phyloP scores from a whole-genome alignment of 345 rosid genomes.

The Pseudoturritis turrita region DNA sequence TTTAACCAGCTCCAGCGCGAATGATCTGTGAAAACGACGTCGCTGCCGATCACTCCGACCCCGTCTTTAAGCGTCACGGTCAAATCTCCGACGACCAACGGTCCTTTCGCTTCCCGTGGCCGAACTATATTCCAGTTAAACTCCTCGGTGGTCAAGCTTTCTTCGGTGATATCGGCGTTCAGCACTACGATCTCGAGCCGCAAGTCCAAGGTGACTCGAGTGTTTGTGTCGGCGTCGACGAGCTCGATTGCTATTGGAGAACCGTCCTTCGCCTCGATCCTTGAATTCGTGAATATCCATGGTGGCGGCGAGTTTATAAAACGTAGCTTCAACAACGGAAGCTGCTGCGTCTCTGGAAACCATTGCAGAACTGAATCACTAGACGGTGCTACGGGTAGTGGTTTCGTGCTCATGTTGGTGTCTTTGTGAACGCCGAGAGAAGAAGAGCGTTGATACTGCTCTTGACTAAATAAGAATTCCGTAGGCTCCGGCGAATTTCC shows the following conservation, averaged over 20 bases:
- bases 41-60: constrained; percentile 21
- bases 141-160: constrained; percentile 37
- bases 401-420: constrained; percentile 46
- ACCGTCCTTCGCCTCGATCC: constrained; percentile 38
- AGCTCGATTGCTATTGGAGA: constrained; percentile 38
- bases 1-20: constrained; percentile 62
- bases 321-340: constrained; percentile 7
- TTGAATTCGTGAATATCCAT: constrained; percentile 42
- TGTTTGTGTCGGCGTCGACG: constrained; percentile 36
- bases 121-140: constrained; percentile 41
- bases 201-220: constrained; percentile 33
- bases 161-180: constrained; percentile 46
- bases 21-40: constrained; percentile 55
- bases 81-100: constrained; percentile 53
- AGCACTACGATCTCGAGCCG: constrained; percentile 50
- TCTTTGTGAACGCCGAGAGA: constrained; percentile 40
- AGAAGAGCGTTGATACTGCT: too few species aligned
- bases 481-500: background rate
- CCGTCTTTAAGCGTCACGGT: constrained; percentile 40
- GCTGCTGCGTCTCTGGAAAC: background rate
- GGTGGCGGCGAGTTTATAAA: constrained; percentile 35
- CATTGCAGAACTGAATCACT: background rate
- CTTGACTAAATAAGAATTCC: too few species aligned
- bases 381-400: background rate
- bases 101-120: constrained; percentile 49